Conservation (phyloP, 352 stramenopile genomes). For the Thalassiosira allenii region DNA sequence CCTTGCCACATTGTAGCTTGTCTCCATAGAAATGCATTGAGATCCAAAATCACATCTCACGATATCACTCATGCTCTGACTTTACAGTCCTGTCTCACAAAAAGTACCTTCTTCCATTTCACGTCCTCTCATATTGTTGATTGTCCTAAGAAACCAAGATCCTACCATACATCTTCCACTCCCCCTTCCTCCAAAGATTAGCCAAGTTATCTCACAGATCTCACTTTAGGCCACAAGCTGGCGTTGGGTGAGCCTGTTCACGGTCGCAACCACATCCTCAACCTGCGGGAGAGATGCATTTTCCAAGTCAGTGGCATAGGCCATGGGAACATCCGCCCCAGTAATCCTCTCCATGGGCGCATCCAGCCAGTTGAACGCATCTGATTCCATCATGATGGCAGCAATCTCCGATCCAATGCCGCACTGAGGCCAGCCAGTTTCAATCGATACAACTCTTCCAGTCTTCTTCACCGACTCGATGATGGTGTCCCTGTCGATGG, state of each 20-base stretch:
- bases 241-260: conserved; percentile 89
- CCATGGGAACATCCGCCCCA: conserved; percentile 98
- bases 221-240: conserved; percentile 75
- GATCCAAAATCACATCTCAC: no score
- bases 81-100: no score
- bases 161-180: no score
- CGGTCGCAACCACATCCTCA: conserved; percentile 92
- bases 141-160: no score
- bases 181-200: no score
- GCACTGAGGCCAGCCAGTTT: conserved; percentile 96
- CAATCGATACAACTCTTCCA: conserved; percentile 95
- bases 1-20: no score
- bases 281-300: conserved; percentile 93
- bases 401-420: conserved; percentile 98
- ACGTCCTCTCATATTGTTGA: no score
- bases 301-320: conserved; percentile 98
- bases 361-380: conserved; percentile 99
- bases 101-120: no score
- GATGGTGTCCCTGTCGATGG: conserved; percentile 97
- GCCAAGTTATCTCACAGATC: no score
- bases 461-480: conserved; percentile 99
- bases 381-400: conserved; percentile 95
- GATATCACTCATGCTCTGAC: no score
- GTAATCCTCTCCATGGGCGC: conserved; percentile 97
- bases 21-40: no score